These are phyloP conservation scores for Amylostereum chailletii DNA, from an alignment of 1,284 basidiomycete genomes.

Conservation along the genomic window DNA sequence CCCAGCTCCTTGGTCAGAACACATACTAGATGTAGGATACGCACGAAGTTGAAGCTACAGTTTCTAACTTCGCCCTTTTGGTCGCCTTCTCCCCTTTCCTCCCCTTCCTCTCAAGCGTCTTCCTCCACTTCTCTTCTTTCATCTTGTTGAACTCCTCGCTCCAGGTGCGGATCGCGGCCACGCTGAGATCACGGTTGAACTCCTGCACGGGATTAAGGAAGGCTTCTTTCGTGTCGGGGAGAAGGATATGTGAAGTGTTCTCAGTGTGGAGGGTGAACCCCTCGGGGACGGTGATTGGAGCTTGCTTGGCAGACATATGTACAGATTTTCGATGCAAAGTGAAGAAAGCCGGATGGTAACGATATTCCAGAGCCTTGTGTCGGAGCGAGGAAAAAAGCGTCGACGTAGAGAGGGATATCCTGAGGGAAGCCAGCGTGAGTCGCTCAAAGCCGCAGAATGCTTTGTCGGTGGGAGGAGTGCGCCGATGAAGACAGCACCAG, in stretches of 20 bases:
- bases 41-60: neutral
- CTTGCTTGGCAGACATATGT: neutral
- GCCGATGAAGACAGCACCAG: too few species aligned
- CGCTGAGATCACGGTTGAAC: conserved; percentile 93
- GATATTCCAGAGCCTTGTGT: too few species aligned
- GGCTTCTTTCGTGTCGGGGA: conserved; percentile 69
- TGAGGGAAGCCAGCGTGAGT: too few species aligned
- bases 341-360: too few species aligned
- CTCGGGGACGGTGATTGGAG: conserved; percentile 47
- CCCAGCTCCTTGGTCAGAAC: too few species aligned
- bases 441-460: too few species aligned
- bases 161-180: conserved; percentile 86
- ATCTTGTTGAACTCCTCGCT: conserved; percentile 64
- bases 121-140: conserved; percentile 51
- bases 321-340: too few species aligned
- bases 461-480: too few species aligned
- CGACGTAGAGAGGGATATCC: too few species aligned
- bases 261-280: conserved; percentile 80
- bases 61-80: conserved; percentile 16
- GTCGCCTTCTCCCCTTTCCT: conserved; percentile 19
- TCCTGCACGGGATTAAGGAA: conserved; percentile 99
- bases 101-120: conserved; percentile 29
- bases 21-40: too few species aligned
- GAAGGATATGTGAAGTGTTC: conserved; percentile 76
- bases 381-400: too few species aligned